These are phyloP conservation scores for Pyrus hybrid DNA, from an alignment of 331 rosid species.

Conservation along the genomic window DNA sequence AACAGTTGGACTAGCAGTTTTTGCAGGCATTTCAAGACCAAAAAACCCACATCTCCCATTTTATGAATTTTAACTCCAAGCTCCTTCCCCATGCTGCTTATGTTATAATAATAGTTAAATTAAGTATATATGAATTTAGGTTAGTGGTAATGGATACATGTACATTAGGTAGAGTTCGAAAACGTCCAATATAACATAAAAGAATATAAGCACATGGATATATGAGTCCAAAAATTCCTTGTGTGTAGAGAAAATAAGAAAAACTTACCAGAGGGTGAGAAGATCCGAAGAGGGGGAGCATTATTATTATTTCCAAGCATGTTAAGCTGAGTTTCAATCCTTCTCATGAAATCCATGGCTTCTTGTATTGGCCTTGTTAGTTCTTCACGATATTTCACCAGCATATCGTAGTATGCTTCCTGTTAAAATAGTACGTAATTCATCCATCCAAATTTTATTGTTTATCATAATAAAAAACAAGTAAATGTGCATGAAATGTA, in stretches of 20 bases:
- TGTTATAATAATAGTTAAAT: background rate
- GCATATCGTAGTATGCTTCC: slow-evolving; percentile 95
- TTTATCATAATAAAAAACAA: too few relatives aligned
- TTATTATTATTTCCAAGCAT: slow-evolving; percentile 35
- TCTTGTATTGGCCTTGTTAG: slow-evolving; percentile 88
- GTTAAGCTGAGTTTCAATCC: slow-evolving; percentile 75
- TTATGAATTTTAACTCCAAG: background rate
- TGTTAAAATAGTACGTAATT: slow-evolving; percentile 7
- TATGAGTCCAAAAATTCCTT: too few relatives aligned
- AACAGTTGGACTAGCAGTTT: background rate
- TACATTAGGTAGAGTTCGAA: too few relatives aligned
- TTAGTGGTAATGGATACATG: too few relatives aligned
- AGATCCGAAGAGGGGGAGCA: slow-evolving; percentile 52
- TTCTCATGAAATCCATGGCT: slow-evolving; percentile 91
- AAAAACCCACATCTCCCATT: background rate
- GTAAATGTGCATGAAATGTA: background rate
- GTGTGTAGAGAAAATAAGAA: background rate
- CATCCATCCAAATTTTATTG: background rate
- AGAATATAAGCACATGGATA: too few relatives aligned
- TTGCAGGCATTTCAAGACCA: slow-evolving; percentile 4
- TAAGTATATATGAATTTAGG: too few relatives aligned
- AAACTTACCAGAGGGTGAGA: slow-evolving; percentile 26
- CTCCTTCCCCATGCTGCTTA: background rate
- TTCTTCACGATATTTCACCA: slow-evolving; percentile 88
- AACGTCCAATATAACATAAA: too few relatives aligned